A percentile compares a stretch with the other conserved stretches of the same genome.
phyloP scores from a whole-genome alignment of 2,329 filamentous ascomycete species.

The Fusarium tuaranense region DNA sequence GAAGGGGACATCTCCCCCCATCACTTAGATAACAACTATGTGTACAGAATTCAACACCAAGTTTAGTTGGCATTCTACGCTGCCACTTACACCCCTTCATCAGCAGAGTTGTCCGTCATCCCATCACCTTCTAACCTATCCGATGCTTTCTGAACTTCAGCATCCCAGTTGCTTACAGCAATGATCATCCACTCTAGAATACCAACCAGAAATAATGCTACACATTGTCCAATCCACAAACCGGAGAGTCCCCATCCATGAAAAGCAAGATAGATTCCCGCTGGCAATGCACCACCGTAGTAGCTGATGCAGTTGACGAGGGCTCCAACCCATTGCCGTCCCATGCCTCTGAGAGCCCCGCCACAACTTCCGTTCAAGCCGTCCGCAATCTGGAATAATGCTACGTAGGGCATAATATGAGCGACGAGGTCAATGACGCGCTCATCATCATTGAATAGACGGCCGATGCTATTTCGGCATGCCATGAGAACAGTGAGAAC shows the following conservation, averaged over 20 bases:
- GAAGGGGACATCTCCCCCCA: background rate
- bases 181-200: slow-evolving; percentile 84
- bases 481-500: slow-evolving; percentile 78
- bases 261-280: slow-evolving; percentile 88
- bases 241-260: slow-evolving; percentile 86
- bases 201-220: slow-evolving; percentile 84
- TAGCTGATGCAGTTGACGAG: slow-evolving; percentile 86
- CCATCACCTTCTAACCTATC: slow-evolving; percentile 41
- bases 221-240: slow-evolving; percentile 86
- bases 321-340: slow-evolving; percentile 86
- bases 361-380: slow-evolving; percentile 88
- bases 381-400: slow-evolving; percentile 90
- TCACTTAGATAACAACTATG: background rate
- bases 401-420: slow-evolving; percentile 85
- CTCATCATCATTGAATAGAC: slow-evolving; percentile 84
- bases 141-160: slow-evolving; percentile 42
- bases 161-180: slow-evolving; percentile 79
- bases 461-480: slow-evolving; percentile 78
- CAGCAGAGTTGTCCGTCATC: background rate
- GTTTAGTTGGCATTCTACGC: background rate
- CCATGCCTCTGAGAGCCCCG: slow-evolving; percentile 85
- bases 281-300: slow-evolving; percentile 82
- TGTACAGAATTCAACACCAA: background rate
- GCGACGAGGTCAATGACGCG: slow-evolving; percentile 79
- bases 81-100: background rate